Evolutionary conservation across 2,329 filamentous ascomycete genomes (phyloP).

Genomic region (Aphanoascus verrucosus): DNA sequence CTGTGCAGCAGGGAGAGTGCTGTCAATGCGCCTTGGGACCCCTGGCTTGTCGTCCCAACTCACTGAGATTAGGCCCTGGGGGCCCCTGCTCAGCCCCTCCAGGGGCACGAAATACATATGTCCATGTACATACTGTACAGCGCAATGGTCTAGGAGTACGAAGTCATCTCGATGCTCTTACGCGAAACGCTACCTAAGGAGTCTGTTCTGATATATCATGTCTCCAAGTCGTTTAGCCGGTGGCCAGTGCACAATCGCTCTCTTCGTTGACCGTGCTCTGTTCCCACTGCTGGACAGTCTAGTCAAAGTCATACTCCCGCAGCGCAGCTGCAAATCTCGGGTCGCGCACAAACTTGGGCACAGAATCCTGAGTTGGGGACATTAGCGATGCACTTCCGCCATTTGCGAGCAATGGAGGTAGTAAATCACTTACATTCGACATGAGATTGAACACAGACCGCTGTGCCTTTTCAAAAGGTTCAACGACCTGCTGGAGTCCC

Average conservation of each 20-base stretch:
- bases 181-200: too few relatives aligned
- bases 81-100: too few relatives aligned
- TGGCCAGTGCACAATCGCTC: too few relatives aligned
- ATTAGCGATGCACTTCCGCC: too few relatives aligned
- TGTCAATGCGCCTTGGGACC: slow-evolving; percentile 14
- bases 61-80: slow-evolving; percentile 16
- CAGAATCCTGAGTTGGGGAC: slow-evolving; percentile 43
- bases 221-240: too few relatives aligned
- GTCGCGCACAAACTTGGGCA: slow-evolving; percentile 54
- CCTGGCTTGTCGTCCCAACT: slow-evolving; percentile 35
- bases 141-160: too few relatives aligned
- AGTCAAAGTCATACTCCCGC: slow-evolving; percentile 49
- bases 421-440: slow-evolving; percentile 68
- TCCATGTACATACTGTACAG: too few relatives aligned
- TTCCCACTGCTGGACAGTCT: slow-evolving; percentile 20
- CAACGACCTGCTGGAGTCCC: slow-evolving; percentile 77
- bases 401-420: not conserved
- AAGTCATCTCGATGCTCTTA: too few relatives aligned
- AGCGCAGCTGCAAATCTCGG: slow-evolving; percentile 49
- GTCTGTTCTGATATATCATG: too few relatives aligned
- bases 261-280: too few relatives aligned
- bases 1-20: too few relatives aligned
- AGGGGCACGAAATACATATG: too few relatives aligned
- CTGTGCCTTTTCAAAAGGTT: slow-evolving; percentile 85
- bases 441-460: slow-evolving; percentile 96